Evolutionary conservation across 768 basidiomycete genomes (phyloP), one percentile per base, ranked within the genome.

Genomic region (Tylopilus subfusipes): DNA sequence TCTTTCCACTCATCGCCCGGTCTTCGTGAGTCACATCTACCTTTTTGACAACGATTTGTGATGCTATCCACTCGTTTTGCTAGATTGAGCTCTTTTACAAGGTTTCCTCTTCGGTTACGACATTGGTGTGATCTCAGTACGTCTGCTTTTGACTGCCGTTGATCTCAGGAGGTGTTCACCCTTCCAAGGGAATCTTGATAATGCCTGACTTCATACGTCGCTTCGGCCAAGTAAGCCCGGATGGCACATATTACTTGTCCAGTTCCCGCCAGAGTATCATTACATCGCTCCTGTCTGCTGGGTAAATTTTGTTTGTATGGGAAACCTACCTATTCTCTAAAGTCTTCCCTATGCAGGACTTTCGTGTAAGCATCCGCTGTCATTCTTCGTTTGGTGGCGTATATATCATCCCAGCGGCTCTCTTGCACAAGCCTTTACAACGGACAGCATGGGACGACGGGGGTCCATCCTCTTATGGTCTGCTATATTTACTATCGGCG

Each of bases 371-470:
- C 21, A 10, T 27, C 16, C 31, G 1, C 18, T n/a, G 11, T 27
- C 22, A 19, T 49, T 39, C 30, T 1, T 25, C 24, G 9, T 33
- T 56, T 61, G 33, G 55, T 24, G 19, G 4, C 11, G 3, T 21
- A 43, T 9, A 7, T 9, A 4, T 48, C 16, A 22, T 22, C 33
- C 7, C 18, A 81, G 80, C 25, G 86, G 86, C 33, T 83, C 87
- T 11, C 70, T 88, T 22, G 82, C 68, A 0, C 86, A 88, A 59
- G 84, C 87, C 13, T 59, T 59, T 34, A 59, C 57, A 4, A 59
- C 57, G 11, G 57, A 59, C 22, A 59, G 58, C 27, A 59, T 59
- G 57, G 57, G 58, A 4, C 57, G 58, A 44, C 47, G 58, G 1
- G 58, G 43, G 4, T 59, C 58, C 14, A 59, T 59, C 18, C 57